phyloP scores from a whole-genome alignment of 768 basidiomycete genomes.

The Termitomyces sp. region DNA sequence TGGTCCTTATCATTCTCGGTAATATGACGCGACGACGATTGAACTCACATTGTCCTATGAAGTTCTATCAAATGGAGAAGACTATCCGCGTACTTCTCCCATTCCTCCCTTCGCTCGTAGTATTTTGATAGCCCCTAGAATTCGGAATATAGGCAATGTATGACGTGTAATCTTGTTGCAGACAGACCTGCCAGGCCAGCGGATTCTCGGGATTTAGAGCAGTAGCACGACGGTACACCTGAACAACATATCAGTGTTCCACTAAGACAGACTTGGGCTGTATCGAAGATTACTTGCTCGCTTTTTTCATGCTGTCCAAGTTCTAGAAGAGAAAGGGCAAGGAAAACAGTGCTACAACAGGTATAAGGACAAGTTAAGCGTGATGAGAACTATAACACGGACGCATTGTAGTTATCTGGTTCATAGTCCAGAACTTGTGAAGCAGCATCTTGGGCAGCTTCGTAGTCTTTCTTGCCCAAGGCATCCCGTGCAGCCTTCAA shows the following conservation, averaged over 20 bases:
- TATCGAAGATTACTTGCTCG: conserved; percentile 69
- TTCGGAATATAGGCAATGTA: background rate
- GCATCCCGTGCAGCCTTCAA: conserved; percentile 79
- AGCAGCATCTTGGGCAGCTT: conserved; percentile 63
- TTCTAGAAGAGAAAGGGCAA: conserved; percentile 77
- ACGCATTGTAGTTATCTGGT: conserved; percentile 86
- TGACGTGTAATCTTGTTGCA: background rate
- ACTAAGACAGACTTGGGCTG: background rate
- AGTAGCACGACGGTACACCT: conserved; percentile 82
- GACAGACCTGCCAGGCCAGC: conserved; percentile 80
- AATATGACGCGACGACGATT: background rate
- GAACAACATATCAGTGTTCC: conserved; percentile 14
- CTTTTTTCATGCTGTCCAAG: conserved; percentile 67
- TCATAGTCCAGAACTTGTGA: conserved; percentile 70
- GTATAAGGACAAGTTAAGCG: background rate
- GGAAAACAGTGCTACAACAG: conserved; percentile 69
- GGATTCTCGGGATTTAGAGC: conserved; percentile 61
- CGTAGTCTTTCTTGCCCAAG: conserved; percentile 72
- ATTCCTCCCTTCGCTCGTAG: conserved; percentile 61
- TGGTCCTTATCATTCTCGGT: background rate
- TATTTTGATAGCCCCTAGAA: conserved; percentile 69
- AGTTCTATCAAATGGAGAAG: conserved; percentile 57
- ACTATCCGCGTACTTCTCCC: conserved; percentile 52
- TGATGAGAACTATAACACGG: conserved; percentile 25
- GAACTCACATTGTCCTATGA: conserved; percentile 54